phyloP scores from a whole-genome alignment of 305 asterid species.

The Striga hermonthica region DNA sequence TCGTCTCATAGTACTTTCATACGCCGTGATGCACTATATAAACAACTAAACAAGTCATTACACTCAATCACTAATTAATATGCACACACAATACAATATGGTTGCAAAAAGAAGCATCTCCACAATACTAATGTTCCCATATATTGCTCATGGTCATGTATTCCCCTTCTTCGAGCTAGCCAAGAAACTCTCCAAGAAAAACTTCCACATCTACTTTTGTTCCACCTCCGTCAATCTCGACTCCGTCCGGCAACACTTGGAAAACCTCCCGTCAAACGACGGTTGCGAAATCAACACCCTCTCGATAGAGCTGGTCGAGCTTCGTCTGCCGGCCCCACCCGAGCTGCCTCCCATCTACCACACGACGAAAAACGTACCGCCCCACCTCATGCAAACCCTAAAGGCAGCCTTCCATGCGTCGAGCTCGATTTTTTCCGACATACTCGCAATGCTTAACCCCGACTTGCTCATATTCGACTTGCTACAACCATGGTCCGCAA shows the following conservation, averaged over 20 bases:
- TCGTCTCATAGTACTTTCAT: no score
- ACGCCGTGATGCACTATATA: no score
- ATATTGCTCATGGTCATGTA: constrained; percentile 38
- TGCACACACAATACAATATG: no score
- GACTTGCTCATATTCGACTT: constrained; percentile 41
- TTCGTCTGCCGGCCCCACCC: constrained; percentile 33
- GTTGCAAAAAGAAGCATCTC: not conserved
- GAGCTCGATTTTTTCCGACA: constrained; percentile 24
- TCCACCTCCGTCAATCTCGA: constrained; percentile 36
- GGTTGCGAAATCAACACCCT: not conserved
- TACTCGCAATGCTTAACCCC: constrained; percentile 29
- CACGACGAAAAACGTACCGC: constrained; percentile 39
- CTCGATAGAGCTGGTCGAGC: constrained; percentile 32
- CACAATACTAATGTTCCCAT: constrained; percentile 33
- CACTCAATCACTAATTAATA: no score
- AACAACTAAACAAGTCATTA: no score
- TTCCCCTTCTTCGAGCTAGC: constrained; percentile 35
- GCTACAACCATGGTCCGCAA: constrained; percentile 44
- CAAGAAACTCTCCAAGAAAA: constrained; percentile 30
- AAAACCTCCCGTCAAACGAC: no score
- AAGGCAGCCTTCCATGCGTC: constrained; percentile 35
- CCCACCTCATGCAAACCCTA: constrained; percentile 35
- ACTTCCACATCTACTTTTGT: constrained; percentile 36
- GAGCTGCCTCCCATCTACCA: constrained; percentile 41
- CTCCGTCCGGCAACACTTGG: constrained; percentile 19